phyloP scores from a whole-genome alignment of 352 stramenopile genomes.

The Phytophthora constricta region DNA sequence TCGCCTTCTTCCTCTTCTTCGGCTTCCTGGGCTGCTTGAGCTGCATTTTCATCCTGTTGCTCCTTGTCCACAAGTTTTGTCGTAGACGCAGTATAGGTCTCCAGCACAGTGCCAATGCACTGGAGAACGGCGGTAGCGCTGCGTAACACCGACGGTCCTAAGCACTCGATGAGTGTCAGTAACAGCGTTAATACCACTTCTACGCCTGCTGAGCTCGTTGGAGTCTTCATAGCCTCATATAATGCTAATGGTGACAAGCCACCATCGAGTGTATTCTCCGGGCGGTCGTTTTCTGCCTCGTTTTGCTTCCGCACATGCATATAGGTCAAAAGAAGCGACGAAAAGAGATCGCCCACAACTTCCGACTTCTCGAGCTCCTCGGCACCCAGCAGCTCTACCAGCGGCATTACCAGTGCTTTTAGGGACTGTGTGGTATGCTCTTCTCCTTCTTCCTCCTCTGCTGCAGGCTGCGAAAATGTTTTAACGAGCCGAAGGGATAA shows the following conservation, averaged over 20 bases:
- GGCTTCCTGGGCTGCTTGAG: conserved; percentile 12
- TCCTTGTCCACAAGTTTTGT: conserved; percentile 42
- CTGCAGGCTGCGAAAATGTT: neutral
- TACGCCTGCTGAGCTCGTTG: conserved; percentile 41
- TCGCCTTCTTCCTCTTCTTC: conserved; percentile 60
- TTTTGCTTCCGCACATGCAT: conserved; percentile 63
- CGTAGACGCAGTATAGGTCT: conserved; percentile 54
- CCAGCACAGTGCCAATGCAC: conserved; percentile 75
- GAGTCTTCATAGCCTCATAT: conserved; percentile 46
- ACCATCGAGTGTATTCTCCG: neutral
- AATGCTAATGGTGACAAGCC: conserved; percentile 16
- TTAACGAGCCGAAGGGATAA: conserved; percentile 49
- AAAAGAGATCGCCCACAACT: conserved; percentile 81
- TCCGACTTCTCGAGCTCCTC: conserved; percentile 69
- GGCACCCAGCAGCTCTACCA: conserved; percentile 64
- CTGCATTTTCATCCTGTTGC: conserved; percentile 8
- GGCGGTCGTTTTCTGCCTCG: neutral
- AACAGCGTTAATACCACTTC: conserved; percentile 73
- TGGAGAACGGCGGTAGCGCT: conserved; percentile 69
- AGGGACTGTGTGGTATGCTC: conserved; percentile 24
- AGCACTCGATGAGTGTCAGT: conserved; percentile 71
- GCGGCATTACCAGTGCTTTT: conserved; percentile 47
- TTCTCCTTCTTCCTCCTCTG: conserved; percentile 15
- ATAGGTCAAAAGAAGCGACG: conserved; percentile 77
- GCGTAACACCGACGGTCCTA: conserved; percentile 77